Base-by-base conservation (phyloP, 2,329 filamentous ascomycete species). In the Neocucurbitaria cava region DNA sequence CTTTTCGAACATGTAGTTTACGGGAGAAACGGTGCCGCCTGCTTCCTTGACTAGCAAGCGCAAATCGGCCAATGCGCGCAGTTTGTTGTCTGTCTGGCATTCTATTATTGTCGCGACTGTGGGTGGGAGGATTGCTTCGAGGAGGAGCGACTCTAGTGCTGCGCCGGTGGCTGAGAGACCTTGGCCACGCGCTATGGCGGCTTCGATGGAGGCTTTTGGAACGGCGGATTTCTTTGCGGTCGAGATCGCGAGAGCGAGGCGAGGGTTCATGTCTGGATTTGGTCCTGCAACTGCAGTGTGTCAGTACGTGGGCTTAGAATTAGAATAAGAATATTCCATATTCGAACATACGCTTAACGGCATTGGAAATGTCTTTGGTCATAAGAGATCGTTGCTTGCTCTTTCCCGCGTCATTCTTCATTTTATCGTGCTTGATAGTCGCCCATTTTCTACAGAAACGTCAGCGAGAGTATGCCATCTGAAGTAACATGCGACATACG, bases 371-470 rank as follows among this genome's bases (percentile, higher is more conserved):
- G 56, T 89, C 85, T 63, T 90, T 88, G 20, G 88, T 83, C 65
- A 96, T 84, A 40, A 82, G 76, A 42, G 83, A 85, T 26, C 92
- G 88, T 64, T 88, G 83, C 39, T 83, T 84, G 76, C 87, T 91
- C 77, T 93, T 96, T 65, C 88, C 88, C 54, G 83, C 84, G 75
- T 99, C 95, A 53, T 88, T 89, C 58, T 89, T 91, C 46, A 89
- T 92, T 77, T 99, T 99, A 76, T 95, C 92, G 76, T 98, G 95
- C 72, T 89, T 91, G 78, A 97, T 98, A 70, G 95, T 96, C 53
- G 92, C 92, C 95, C 95, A 99, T 74, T 92, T 90, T 76, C 89
- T 96, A 20, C 18, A 7, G 4, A 35, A 5, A 4, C 9, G 13
- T 35, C 15, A 35, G 31, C 31, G 15, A 5, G 31, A 8, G 8